These are phyloP conservation scores for Phytophthora nicotianae DNA, from an alignment of 352 stramenopile genomes.

Conservation along the genomic window DNA sequence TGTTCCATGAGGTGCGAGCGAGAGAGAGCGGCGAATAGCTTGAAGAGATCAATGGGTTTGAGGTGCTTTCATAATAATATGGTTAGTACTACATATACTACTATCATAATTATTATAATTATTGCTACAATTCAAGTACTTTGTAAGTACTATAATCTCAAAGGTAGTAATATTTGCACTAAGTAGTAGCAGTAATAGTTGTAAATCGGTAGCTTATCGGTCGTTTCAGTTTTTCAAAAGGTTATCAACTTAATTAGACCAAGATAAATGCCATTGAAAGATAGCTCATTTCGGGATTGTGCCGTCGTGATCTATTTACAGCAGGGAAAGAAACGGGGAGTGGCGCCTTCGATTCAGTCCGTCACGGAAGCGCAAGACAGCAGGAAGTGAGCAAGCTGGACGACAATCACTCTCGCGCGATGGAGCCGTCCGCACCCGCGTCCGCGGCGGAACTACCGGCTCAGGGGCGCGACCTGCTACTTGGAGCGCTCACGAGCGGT, in stretches of 20 bases:
- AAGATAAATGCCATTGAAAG: conserved; percentile 6
- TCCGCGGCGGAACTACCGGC: conserved; percentile 19
- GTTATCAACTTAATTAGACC: conserved; percentile 4
- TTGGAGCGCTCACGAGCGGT: conserved; percentile 39
- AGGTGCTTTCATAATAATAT: no score
- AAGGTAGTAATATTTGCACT: no score
- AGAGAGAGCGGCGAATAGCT: no score
- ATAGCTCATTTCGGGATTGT: conserved; percentile 24
- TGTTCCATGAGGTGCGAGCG: no score
- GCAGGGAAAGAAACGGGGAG: conserved; percentile 25
- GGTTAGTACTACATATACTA: no score
- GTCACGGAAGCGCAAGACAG: conserved; percentile 20
- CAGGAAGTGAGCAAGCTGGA: conserved; percentile 8
- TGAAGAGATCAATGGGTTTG: no score
- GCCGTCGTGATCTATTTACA: conserved; percentile 37
- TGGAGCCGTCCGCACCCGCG: conserved; percentile 23
- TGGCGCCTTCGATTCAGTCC: conserved; percentile 37
- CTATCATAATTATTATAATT: no score
- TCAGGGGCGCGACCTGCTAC: conserved; percentile 52
- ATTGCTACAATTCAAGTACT: no score
- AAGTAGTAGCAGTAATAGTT: no score
- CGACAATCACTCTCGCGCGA: conserved; percentile 24
- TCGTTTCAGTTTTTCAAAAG: conserved; percentile 5
- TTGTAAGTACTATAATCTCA: no score
- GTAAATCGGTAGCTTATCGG: no score